Conservation (phyloP, 495 filamentous ascomycete species). For the Usnea hakonensis region DNA sequence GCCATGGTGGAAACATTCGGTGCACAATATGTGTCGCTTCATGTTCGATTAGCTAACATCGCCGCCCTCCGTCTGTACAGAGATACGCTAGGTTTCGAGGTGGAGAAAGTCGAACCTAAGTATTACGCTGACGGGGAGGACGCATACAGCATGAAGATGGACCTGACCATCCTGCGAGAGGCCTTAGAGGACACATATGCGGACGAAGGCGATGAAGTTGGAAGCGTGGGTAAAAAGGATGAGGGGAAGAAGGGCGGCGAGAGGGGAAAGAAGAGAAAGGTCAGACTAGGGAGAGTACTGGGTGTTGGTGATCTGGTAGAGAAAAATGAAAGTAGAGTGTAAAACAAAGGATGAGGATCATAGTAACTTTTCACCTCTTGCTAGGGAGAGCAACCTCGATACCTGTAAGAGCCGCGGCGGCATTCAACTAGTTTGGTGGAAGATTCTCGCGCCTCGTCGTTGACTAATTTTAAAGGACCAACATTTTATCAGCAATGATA, state of each 20-base stretch:
- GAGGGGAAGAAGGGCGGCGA: constrained; percentile 25
- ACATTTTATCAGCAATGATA: too few relatives aligned
- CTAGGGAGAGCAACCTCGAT: not conserved
- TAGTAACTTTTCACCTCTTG: not conserved
- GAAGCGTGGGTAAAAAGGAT: constrained; percentile 44
- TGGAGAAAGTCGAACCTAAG: constrained; percentile 81
- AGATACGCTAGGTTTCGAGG: constrained; percentile 85
- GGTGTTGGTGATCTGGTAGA: constrained; percentile 68
- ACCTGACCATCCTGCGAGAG: constrained; percentile 55
- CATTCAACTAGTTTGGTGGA: too few relatives aligned
- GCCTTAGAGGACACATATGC: constrained; percentile 37
- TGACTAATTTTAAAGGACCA: too few relatives aligned
- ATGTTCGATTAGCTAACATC: constrained; percentile 88
- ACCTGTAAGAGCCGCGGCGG: too few relatives aligned
- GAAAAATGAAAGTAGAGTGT: constrained; percentile 22
- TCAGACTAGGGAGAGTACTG: constrained; percentile 72
- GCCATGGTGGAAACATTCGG: constrained; percentile 94
- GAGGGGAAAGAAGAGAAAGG: constrained; percentile 47
- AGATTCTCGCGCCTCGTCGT: too few relatives aligned
- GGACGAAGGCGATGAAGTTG: constrained; percentile 50
- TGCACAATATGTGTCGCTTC: constrained; percentile 86
- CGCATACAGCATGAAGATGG: constrained; percentile 86
- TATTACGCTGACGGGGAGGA: constrained; percentile 99
- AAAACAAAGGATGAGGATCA: not conserved
- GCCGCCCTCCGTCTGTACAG: constrained; percentile 88